Conservation (phyloP, 805 yeast species). For the Alloascoidea africana region DNA sequence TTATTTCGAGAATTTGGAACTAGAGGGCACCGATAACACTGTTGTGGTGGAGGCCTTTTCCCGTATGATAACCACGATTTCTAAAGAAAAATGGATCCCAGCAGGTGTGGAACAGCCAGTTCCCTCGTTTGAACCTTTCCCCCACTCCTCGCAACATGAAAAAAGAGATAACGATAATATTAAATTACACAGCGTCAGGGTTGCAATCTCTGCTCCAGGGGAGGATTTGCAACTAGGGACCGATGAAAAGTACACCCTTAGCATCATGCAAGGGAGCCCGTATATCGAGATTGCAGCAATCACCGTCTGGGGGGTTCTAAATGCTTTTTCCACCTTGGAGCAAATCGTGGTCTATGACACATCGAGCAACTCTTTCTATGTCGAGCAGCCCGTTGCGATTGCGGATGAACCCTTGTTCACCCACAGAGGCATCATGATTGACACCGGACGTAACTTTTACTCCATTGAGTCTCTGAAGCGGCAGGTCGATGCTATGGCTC, state of each 20-base stretch:
- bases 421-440: constrained; percentile 25
- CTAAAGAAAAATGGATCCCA: constrained; percentile 20
- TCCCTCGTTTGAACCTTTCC: constrained; percentile 11
- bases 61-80: constrained; percentile 12
- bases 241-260: constrained; percentile 21
- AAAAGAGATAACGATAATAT: not conserved
- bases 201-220: constrained; percentile 11
- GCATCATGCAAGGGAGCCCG: constrained; percentile 6
- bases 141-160: constrained; percentile 2
- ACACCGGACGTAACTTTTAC: constrained; percentile 23
- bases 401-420: constrained; percentile 20
- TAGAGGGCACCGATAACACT: constrained; percentile 4
- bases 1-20: constrained; percentile 5
- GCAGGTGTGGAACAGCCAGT: constrained; percentile 17
- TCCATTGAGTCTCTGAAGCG: constrained; percentile 14
- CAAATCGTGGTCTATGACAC: constrained; percentile 21
- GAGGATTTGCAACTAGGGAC: constrained; percentile 21
- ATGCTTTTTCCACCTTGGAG: constrained; percentile 24
- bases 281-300: constrained; percentile 15
- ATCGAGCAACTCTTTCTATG: constrained; percentile 8
- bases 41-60: constrained; percentile 15
- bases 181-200: constrained; percentile 3
- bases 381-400: constrained; percentile 21
- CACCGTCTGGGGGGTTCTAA: constrained; percentile 27
- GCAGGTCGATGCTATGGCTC: constrained; percentile 24